Percentiles rank a stretch among this genome's conserved stretches.
These are phyloP conservation scores for Iris macrosiphon DNA, from an alignment of 106 monocot species.

Conservation along the genomic window DNA sequence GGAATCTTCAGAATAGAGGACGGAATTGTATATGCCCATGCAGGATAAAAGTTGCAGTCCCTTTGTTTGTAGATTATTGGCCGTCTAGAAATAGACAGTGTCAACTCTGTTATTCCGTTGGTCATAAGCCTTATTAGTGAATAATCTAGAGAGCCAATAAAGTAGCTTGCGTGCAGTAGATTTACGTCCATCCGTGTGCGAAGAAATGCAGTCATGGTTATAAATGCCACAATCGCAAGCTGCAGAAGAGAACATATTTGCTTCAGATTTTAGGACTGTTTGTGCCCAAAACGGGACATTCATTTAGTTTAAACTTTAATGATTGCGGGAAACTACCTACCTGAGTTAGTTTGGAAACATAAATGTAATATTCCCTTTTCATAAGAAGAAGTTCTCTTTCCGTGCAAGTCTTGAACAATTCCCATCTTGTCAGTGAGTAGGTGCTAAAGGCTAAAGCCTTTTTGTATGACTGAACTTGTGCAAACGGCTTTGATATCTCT, in stretches of 20 bases:
- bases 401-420: constrained; percentile 15
- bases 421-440: constrained; percentile 11
- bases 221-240: constrained; percentile 19
- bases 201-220: constrained; percentile 28
- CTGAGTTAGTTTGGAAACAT: constrained; percentile 6
- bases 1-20: constrained; percentile 29
- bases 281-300: background rate
- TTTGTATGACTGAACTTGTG: background rate
- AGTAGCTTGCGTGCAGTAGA: constrained; percentile 28
- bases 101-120: constrained; percentile 31
- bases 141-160: constrained; percentile 27
- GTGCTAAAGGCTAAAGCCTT: constrained; percentile 1
- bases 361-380: constrained; percentile 11
- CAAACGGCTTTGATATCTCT: background rate
- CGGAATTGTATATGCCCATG: constrained; percentile 48
- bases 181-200: constrained; percentile 22
- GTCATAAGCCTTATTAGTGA: constrained; percentile 15
- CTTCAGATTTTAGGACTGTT: background rate
- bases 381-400: constrained; percentile 15
- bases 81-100: constrained; percentile 27
- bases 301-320: background rate
- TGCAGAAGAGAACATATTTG: background rate
- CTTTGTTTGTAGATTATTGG: constrained; percentile 45
- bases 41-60: constrained; percentile 42
- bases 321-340: background rate